A percentile compares a stretch with the other conserved stretches of the same genome.
Evolutionary conservation across 1,284 basidiomycete species (phyloP).

Genomic region (Trichosporon sp.): DNA sequence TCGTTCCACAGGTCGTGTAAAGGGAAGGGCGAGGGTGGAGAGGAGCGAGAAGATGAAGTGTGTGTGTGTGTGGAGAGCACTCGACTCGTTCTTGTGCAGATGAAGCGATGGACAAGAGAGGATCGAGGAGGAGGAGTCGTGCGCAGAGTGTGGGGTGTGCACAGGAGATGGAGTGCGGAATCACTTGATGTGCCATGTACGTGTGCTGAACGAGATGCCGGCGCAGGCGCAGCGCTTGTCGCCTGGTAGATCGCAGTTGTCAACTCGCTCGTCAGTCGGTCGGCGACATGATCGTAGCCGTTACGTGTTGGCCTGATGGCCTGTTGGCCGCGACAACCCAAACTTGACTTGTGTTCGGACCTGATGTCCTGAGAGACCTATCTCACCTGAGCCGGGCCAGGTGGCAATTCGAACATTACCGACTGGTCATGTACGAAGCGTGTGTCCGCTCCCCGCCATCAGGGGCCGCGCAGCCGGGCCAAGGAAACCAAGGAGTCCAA

Average conservation of each 20-base stretch:
- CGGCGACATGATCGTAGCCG: constrained; percentile 1
- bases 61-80: not conserved
- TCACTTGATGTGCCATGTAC: not conserved
- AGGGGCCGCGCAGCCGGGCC: constrained; percentile 15
- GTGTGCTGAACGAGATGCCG: not conserved
- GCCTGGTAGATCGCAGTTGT: constrained; percentile 2
- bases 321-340: constrained; percentile 6
- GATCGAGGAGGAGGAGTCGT: not conserved
- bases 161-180: not conserved
- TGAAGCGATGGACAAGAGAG: not conserved
- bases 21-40: not conserved
- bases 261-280: not conserved
- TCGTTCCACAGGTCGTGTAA: not conserved
- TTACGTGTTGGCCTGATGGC: not conserved
- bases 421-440: constrained; percentile 5
- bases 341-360: not conserved
- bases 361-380: not conserved
- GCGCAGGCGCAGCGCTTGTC: not conserved
- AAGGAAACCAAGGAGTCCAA: not conserved
- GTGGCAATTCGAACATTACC: not conserved
- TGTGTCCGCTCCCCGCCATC: constrained; percentile 19
- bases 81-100: not conserved
- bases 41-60: not conserved
- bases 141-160: not conserved
- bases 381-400: not conserved